Evolutionary conservation across 2,329 filamentous ascomycete species (phyloP).

Genomic region (Pezizomycotina sp.): DNA sequence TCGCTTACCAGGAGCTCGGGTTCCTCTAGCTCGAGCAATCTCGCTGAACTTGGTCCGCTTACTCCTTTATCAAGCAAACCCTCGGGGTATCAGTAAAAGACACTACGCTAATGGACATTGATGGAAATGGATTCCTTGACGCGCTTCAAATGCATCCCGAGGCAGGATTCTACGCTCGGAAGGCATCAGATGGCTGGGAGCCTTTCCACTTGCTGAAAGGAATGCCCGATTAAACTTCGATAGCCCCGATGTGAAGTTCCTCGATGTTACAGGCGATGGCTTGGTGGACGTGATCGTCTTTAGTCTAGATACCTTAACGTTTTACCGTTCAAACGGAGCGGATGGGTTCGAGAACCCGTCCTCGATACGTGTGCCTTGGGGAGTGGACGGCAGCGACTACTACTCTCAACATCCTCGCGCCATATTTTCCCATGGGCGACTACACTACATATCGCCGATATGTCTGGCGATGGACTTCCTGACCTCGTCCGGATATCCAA

Average conservation of each 20-base stretch:
- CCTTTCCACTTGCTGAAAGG: constrained; percentile 3
- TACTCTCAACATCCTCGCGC: too few relatives aligned
- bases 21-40: not conserved
- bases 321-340: too few relatives aligned
- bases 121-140: constrained; percentile 5
- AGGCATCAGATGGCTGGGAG: constrained; percentile 7
- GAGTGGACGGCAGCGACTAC: constrained; percentile 4
- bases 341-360: too few relatives aligned
- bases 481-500: constrained; percentile 25
- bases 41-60: too few relatives aligned
- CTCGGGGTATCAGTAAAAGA: not conserved
- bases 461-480: constrained; percentile 25
- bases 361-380: too few relatives aligned
- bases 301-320: too few relatives aligned
- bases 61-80: not conserved
- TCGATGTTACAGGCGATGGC: constrained; percentile 26
- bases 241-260: constrained; percentile 2
- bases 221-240: constrained; percentile 14
- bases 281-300: constrained; percentile 23
- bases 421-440: too few relatives aligned
- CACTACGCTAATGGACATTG: constrained; percentile 7
- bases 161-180: constrained; percentile 13
- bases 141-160: not conserved
- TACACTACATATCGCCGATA: constrained; percentile 22
- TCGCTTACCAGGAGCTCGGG: not conserved